These are phyloP conservation scores for Trichosporon sp. DNA, from an alignment of 1,284 basidiomycete species.

Conservation along the genomic window DNA sequence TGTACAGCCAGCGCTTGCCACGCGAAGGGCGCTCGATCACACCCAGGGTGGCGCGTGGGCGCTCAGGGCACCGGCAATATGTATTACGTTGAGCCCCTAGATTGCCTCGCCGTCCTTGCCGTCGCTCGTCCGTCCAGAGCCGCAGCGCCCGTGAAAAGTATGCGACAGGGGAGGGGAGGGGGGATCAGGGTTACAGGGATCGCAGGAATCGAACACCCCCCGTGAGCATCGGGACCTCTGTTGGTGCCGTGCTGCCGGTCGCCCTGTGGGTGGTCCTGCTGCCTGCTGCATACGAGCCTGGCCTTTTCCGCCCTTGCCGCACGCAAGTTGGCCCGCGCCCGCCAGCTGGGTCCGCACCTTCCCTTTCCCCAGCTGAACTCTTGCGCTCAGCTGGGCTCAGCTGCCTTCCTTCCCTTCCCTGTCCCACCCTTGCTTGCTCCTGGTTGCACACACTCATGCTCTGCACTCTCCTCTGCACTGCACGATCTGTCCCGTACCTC, in stretches of 20 bases:
- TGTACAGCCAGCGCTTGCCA: not conserved
- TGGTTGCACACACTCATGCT: no score
- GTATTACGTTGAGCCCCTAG: not conserved
- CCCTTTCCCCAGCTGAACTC: no score
- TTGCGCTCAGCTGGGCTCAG: no score
- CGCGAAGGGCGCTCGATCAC: not conserved
- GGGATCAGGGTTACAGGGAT: no score
- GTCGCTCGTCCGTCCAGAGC: no score
- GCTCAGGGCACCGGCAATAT: not conserved
- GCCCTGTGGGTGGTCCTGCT: not conserved
- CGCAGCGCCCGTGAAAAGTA: no score
- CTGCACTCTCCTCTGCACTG: not conserved
- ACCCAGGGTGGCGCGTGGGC: not conserved
- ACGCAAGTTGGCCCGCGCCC: not conserved
- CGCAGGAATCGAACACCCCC: not conserved
- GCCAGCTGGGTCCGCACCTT: not conserved
- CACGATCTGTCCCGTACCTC: not conserved
- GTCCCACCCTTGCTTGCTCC: no score
- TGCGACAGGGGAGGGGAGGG: no score
- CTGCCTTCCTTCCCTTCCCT: no score
- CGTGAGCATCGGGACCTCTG: not conserved
- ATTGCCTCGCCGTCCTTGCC: not conserved
- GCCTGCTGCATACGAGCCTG: not conserved
- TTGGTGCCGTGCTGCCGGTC: not conserved
- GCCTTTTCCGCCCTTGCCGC: not conserved